Conservation (phyloP, 1,139 yeast species). For the Candida sp. region DNA sequence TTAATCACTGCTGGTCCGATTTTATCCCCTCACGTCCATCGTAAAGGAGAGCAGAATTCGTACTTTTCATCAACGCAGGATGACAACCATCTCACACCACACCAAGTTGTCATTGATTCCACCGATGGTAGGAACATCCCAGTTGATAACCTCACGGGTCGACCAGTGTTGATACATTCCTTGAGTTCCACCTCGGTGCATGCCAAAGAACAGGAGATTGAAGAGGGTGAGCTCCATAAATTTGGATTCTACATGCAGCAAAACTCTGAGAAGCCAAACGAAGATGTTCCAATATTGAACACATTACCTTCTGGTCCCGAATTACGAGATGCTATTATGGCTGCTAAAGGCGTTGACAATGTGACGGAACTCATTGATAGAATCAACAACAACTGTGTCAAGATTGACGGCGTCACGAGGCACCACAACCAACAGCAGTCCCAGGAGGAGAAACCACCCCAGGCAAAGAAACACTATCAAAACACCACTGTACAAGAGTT, state of each 20-base stretch:
- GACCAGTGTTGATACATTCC: conserved; percentile 68
- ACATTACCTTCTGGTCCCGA: conserved; percentile 76
- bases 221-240: conserved; percentile 91
- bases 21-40: conserved; percentile 41
- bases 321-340: conserved; percentile 74
- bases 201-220: conserved; percentile 80
- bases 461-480: conserved; percentile 1
- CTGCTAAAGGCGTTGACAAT: conserved; percentile 77
- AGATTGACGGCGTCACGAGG: conserved; percentile 37
- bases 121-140: conserved; percentile 59
- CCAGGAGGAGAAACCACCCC: conserved; percentile 7
- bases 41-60: conserved; percentile 16
- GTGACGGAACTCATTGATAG: conserved; percentile 72
- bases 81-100: conserved; percentile 54
- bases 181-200: conserved; percentile 68
- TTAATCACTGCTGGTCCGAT: conserved; percentile 59
- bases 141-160: conserved; percentile 71
- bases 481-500: conserved; percentile 7
- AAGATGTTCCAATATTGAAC: conserved; percentile 36
- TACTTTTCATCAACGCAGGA: conserved; percentile 13
- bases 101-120: conserved; percentile 67
- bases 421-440: conserved; percentile 1
- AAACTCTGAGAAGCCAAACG: background rate
- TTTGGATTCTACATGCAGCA: conserved; percentile 78
- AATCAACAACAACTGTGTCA: conserved; percentile 57